Evolutionary conservation across 805 yeast species (phyloP), one percentile per base, ranked within the genome.

Genomic region (Starmerella vitae): DNA sequence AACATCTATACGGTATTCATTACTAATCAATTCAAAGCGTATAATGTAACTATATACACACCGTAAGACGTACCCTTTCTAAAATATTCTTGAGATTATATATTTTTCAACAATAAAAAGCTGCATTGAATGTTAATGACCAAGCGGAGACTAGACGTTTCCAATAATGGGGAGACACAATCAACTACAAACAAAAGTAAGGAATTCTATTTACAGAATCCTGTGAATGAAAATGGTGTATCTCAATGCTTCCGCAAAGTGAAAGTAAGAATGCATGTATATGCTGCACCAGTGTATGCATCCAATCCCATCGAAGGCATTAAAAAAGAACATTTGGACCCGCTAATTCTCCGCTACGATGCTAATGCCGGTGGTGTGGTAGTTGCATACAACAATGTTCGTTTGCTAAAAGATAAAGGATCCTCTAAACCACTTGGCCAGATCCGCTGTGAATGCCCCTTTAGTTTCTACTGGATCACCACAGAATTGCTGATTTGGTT

Each of bases 401-500:
- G 67, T 44, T 57, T 82, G 20, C 55, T 69, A 17, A 65, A 66
- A 13, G 71, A 68, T 24, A 53, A 62, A 22, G 63, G 64, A 3
- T 58, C 54, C 3, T 60, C 63, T 52, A 38, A 58, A 5, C 62
- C 68, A 20, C 62, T 81, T 24, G 84, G 86, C 32, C 73, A 72
- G 48, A 66, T 88, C 36, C 68, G 80, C 38, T 74, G 73, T 44
- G 86, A 82, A 38, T 74, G 85, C 18, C 96, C 98, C 19, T 88
- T 86, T 57, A 70, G 88, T 21, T 91, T 80, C 59, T 56, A 80
- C 37, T 91, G 98, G 97, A 68, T 83, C 33, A 63, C 73, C 3
- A 93, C 79, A 7, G 91, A 84, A 38, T 67, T 91, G 34, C 66
- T 84, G 40, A 72, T 85, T 35, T 91, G 98, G 97, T 74, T 71